phyloP scores from a whole-genome alignment of 1,284 basidiomycete species.

The Phlebopus sp. region DNA sequence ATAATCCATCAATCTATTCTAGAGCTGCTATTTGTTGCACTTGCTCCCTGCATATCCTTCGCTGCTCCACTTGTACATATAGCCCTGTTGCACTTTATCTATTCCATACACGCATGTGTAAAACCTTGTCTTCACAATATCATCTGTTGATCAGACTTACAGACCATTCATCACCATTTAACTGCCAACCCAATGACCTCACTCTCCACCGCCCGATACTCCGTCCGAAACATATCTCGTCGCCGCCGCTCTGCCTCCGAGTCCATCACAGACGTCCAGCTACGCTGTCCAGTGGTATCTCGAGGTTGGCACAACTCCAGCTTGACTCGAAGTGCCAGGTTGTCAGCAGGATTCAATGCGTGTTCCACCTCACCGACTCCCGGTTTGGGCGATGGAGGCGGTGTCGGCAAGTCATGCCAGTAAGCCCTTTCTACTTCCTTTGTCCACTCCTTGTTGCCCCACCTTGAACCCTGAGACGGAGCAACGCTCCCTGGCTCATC shows the following conservation, averaged over 20 bases:
- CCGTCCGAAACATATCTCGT: slow-evolving; percentile 66
- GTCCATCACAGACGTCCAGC: slow-evolving; percentile 39
- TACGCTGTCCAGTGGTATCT: slow-evolving; percentile 10
- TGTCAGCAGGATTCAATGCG: slow-evolving; percentile 34
- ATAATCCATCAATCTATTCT: slow-evolving; percentile 26
- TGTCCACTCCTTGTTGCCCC: slow-evolving; percentile 79
- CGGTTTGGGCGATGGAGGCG: slow-evolving; percentile 43
- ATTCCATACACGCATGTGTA: slow-evolving; percentile 2
- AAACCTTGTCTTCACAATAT: not conserved
- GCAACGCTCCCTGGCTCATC: slow-evolving; percentile 38
- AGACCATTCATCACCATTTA: slow-evolving; percentile 65
- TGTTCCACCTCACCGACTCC: slow-evolving; percentile 9
- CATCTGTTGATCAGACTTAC: slow-evolving; percentile 1
- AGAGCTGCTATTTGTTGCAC: slow-evolving; percentile 24
- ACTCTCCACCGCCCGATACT: slow-evolving; percentile 85
- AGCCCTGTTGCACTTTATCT: slow-evolving; percentile 10
- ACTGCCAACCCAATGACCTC: slow-evolving; percentile 82
- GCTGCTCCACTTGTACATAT: slow-evolving; percentile 20
- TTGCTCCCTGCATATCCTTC: slow-evolving; percentile 9
- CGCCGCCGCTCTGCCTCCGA: slow-evolving; percentile 40
- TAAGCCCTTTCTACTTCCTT: slow-evolving; percentile 74
- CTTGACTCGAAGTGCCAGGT: slow-evolving; percentile 44
- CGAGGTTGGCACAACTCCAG: slow-evolving; percentile 32
- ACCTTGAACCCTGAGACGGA: slow-evolving; percentile 43
- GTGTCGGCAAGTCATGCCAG: slow-evolving; percentile 59